These are phyloP conservation scores for Flaveria brownii DNA, from an alignment of 129 eudicot species.

Conservation along the genomic window DNA sequence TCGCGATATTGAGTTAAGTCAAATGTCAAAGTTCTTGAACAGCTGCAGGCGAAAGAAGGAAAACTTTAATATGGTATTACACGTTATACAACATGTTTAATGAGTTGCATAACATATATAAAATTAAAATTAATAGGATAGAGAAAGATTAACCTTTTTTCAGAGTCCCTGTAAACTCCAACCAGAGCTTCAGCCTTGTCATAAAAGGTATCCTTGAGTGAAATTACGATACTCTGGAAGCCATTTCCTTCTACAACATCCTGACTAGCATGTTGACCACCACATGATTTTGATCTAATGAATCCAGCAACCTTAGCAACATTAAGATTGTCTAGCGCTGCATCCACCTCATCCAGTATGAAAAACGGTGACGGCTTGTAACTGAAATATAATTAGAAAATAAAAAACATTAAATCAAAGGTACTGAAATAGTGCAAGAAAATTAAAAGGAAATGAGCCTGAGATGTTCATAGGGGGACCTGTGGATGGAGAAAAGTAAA, in stretches of 20 bases:
- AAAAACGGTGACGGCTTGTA: constrained; percentile 94
- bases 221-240: constrained; percentile 95
- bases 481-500: constrained; percentile 90
- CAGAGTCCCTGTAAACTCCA: constrained; percentile 92
- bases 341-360: constrained; percentile 98
- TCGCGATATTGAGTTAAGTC: constrained; percentile 80
- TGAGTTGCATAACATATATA: not conserved
- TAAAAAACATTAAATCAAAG: not conserved
- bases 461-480: constrained; percentile 45
- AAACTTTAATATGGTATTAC: not conserved
- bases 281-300: constrained; percentile 88
- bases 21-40: constrained; percentile 90
- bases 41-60: constrained; percentile 45
- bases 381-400: constrained; percentile 40
- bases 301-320: constrained; percentile 93
- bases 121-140: not conserved
- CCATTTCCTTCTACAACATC: constrained; percentile 63
- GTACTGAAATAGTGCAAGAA: not conserved
- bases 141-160: constrained; percentile 48
- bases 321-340: constrained; percentile 88
- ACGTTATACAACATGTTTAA: not conserved
- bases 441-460: not conserved
- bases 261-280: constrained; percentile 35
- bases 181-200: constrained; percentile 98
- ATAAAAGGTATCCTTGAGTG: constrained; percentile 92